Evolutionary conservation across 2,329 filamentous ascomycete genomes (phyloP).

Genomic region (Xylaria arbuscula): DNA sequence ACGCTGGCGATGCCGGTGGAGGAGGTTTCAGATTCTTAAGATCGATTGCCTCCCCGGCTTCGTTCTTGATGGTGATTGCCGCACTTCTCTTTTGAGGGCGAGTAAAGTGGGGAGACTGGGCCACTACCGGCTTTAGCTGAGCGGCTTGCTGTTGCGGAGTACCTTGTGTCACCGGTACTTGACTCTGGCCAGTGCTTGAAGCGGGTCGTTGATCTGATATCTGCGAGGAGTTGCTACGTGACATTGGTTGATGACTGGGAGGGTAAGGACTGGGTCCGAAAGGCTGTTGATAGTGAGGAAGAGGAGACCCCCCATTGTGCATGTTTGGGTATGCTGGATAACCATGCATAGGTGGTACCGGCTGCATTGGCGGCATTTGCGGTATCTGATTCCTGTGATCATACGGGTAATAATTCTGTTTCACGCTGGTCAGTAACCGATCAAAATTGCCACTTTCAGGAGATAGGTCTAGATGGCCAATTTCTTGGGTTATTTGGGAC

Average conservation of each 20-base stretch:
- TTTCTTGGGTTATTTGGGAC: conserved; percentile 39
- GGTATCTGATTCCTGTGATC: conserved; percentile 56
- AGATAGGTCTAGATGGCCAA: conserved; percentile 65
- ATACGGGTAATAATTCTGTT: conserved; percentile 71
- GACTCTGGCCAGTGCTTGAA: conserved; percentile 73
- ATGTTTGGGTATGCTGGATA: conserved; percentile 49
- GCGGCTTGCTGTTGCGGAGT: conserved; percentile 73
- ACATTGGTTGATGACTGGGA: conserved; percentile 74
- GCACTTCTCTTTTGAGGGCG: conserved; percentile 72
- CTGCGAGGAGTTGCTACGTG: conserved; percentile 80
- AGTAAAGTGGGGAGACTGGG: conserved; percentile 58
- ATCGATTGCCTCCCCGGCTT: conserved; percentile 80
- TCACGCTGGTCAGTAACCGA: conserved; percentile 75
- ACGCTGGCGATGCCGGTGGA: conserved; percentile 66
- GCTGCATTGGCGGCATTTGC: conserved; percentile 21
- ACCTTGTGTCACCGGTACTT: conserved; percentile 69
- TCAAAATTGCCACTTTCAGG: conserved; percentile 78
- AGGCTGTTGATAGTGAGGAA: conserved; percentile 58
- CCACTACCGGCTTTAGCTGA: conserved; percentile 60
- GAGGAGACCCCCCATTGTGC: conserved; percentile 56
- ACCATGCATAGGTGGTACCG: conserved; percentile 45
- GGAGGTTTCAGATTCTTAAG: conserved; percentile 66
- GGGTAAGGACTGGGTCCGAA: conserved; percentile 57
- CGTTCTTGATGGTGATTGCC: conserved; percentile 85
- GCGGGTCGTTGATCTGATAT: conserved; percentile 71